Percentiles rank a stretch among this genome's conserved stretches.
These are phyloP conservation scores for Diplogelasinospora grovesii DNA, from an alignment of 495 filamentous ascomycete species.

Conservation along the genomic window DNA sequence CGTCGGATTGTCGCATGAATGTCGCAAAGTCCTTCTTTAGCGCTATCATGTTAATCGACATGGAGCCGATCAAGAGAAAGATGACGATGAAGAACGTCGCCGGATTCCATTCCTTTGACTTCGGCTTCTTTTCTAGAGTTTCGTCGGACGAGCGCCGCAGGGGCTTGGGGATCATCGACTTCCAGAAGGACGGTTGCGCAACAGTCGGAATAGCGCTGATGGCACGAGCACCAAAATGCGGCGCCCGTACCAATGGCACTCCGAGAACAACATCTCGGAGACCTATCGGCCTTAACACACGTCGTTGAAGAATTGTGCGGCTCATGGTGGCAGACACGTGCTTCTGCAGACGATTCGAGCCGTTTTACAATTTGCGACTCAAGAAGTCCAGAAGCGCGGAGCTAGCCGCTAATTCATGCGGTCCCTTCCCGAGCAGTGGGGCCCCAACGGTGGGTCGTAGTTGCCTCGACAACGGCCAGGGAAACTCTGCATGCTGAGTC, in stretches of 20 bases:
- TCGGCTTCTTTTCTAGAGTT: conserved; percentile 27
- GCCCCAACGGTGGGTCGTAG: neutral
- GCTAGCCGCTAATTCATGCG: neutral
- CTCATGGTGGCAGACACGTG: conserved; percentile 8
- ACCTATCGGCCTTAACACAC: neutral
- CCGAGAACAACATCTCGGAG: neutral
- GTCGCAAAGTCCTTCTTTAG: conserved; percentile 66
- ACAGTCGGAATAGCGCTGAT: conserved; percentile 41
- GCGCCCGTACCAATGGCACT: conserved; percentile 3
- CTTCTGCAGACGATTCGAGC: neutral
- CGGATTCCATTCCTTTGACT: conserved; percentile 79
- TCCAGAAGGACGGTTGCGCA: conserved; percentile 63
- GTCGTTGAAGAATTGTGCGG: neutral
- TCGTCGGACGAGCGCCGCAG: conserved; percentile 17
- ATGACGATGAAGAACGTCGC: conserved; percentile 90
- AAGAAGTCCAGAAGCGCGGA: too few species aligned
- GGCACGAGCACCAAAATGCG: conserved; percentile 3
- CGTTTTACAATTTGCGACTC: neutral
- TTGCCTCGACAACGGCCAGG: conserved; percentile 10
- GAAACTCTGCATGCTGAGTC: conserved; percentile 8
- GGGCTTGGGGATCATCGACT: conserved; percentile 53
- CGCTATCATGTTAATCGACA: conserved; percentile 85
- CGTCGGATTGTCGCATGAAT: conserved; percentile 68
- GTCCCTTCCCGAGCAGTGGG: neutral
- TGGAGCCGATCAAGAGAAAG: conserved; percentile 84